Percentiles rank a stretch among this genome's conserved stretches.
Conservation (phyloP, 2,329 filamentous ascomycete species). For the Rhynchosporium agropyri region DNA sequence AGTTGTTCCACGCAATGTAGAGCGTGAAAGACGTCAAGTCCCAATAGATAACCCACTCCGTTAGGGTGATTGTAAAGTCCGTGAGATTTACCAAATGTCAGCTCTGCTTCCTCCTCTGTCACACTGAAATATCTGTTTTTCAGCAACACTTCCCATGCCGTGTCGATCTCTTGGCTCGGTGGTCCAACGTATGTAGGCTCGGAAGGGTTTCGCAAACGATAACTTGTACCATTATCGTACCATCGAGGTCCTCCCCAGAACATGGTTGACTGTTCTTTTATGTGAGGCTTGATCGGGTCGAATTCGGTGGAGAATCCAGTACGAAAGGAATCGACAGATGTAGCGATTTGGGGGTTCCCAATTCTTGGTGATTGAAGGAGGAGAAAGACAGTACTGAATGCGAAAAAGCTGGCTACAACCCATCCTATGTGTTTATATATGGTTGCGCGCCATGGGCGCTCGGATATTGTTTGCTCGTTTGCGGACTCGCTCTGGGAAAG, state of each 20-base stretch:
- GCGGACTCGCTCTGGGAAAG: too few relatives aligned
- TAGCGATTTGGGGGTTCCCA: neutral
- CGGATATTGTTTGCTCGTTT: too few relatives aligned
- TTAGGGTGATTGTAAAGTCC: constrained; percentile 11
- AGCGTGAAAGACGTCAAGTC: constrained; percentile 20
- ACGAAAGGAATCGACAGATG: neutral
- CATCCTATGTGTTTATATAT: too few relatives aligned
- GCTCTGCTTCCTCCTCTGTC: constrained; percentile 14
- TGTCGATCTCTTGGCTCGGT: constrained; percentile 17
- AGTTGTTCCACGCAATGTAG: constrained; percentile 21
- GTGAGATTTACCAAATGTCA: constrained; percentile 6
- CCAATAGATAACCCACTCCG: constrained; percentile 14
- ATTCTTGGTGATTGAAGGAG: neutral
- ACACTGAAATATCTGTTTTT: constrained; percentile 15
- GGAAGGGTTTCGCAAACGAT: neutral
- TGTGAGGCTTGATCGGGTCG: neutral
- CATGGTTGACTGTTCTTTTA: neutral
- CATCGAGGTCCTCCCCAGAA: neutral
- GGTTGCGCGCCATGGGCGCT: too few relatives aligned
- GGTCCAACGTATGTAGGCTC: constrained; percentile 11
- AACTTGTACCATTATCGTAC: neutral
- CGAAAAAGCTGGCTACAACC: neutral
- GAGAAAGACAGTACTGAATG: neutral
- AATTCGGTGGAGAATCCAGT: neutral
- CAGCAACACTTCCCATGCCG: constrained; percentile 12